Conservation (phyloP, 108 stramenopile species). For the Cyclotella sp. region DNA sequence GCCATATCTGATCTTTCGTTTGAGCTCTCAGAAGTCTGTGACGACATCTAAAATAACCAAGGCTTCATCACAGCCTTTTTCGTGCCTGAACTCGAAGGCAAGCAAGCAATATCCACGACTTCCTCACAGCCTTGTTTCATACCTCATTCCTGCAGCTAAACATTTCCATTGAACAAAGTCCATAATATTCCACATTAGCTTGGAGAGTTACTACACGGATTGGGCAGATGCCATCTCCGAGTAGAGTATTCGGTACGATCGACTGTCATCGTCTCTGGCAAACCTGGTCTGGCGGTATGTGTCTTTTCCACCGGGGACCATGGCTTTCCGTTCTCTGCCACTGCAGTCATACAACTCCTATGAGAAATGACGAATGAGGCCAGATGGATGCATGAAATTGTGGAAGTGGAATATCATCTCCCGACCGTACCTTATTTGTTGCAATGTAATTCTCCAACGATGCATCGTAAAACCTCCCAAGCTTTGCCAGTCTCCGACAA, state of each 20-base stretch:
- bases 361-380: no score
- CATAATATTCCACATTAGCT: no score
- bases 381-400: neutral
- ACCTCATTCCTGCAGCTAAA: no score
- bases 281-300: slow-evolving; percentile 8
- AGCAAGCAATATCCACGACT: no score
- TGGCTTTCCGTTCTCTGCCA: slow-evolving; percentile 4
- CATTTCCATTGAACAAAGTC: no score
- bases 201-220: neutral
- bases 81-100: no score
- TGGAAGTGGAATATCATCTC: neutral
- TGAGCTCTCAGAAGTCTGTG: no score
- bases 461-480: slow-evolving; percentile 63
- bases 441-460: slow-evolving; percentile 67
- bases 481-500: slow-evolving; percentile 68
- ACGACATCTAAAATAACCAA: no score
- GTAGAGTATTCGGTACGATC: neutral
- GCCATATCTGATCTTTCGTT: no score
- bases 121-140: no score
- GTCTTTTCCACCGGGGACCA: slow-evolving; percentile 13
- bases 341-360: slow-evolving; percentile 9
- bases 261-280: neutral
- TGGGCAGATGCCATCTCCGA: neutral
- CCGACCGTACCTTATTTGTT: slow-evolving; percentile 65
- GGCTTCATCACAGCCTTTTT: no score